Conservation (phyloP, 1,139 yeast genomes). For the Magnusiomyces clavatus region DNA sequence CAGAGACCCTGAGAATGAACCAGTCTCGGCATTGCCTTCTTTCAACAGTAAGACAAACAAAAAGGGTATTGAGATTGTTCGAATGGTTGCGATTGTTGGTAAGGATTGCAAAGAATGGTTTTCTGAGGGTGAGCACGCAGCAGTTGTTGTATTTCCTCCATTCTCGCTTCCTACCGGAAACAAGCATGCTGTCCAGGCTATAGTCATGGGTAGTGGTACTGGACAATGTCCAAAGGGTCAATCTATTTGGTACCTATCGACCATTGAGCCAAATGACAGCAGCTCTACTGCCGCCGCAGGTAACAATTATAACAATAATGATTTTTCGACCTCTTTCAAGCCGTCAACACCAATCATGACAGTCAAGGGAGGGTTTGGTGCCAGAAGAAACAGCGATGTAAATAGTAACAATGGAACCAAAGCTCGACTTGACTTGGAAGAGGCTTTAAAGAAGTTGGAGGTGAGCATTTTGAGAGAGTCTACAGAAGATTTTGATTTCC, state of each 20-base stretch:
- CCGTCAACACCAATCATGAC: slow-evolving; percentile 15
- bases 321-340: neutral
- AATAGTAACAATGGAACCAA: neutral
- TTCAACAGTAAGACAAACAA: slow-evolving; percentile 7
- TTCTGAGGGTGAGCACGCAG: slow-evolving; percentile 71
- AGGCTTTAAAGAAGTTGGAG: slow-evolving; percentile 76
- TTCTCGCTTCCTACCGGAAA: slow-evolving; percentile 63
- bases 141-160: slow-evolving; percentile 93
- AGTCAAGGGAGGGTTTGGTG: no score
- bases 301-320: no score
- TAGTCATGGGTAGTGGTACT: slow-evolving; percentile 81
- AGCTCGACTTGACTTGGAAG: slow-evolving; percentile 72
- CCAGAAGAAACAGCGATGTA: slow-evolving; percentile 21
- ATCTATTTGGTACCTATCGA: slow-evolving; percentile 82
- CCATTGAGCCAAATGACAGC: slow-evolving; percentile 56
- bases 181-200: slow-evolving; percentile 68
- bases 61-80: slow-evolving; percentile 43
- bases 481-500: slow-evolving; percentile 44
- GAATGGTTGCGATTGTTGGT: slow-evolving; percentile 75
- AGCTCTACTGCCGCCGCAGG: neutral
- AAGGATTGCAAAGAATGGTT: slow-evolving; percentile 91
- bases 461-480: slow-evolving; percentile 72
- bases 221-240: slow-evolving; percentile 89
- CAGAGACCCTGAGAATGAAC: neutral
- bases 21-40: slow-evolving; percentile 21